phyloP scores from a whole-genome alignment of 2,329 filamentous ascomycete species.

The Diatrype stigma region DNA sequence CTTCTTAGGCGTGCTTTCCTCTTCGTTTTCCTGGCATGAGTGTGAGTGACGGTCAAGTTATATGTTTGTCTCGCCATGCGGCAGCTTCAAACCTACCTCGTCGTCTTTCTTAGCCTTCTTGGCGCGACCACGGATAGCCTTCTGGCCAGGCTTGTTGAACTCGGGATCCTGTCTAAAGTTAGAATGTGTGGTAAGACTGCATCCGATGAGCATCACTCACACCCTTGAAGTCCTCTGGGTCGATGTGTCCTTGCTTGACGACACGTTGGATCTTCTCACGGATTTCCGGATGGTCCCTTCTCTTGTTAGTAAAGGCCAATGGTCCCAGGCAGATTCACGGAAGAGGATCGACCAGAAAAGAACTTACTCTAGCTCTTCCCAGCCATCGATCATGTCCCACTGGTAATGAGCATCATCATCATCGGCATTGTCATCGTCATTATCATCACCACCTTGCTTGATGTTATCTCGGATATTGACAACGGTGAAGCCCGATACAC shows the following conservation, averaged over 20 bases:
- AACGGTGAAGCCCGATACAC: conserved; percentile 74
- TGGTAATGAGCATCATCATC: conserved; percentile 44
- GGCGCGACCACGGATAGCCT: conserved; percentile 53
- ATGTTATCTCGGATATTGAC: conserved; percentile 58
- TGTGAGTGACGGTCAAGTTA: conserved; percentile 2
- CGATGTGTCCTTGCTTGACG: conserved; percentile 73
- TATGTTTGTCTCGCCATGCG: conserved; percentile 1
- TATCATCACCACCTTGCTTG: conserved; percentile 36
- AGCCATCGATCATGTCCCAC: conserved; percentile 71
- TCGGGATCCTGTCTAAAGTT: conserved; percentile 58
- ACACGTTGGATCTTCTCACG: conserved; percentile 72
- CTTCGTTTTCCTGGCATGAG: conserved; percentile 13
- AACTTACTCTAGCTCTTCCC: conserved; percentile 62
- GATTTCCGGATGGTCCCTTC: conserved; percentile 49
- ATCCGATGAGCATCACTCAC: conserved; percentile 47
- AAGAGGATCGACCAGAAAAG: conserved; percentile 3
- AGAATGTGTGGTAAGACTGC: not conserved
- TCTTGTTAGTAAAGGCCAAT: conserved; percentile 9
- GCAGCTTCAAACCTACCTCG: conserved; percentile 20
- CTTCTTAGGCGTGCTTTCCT: conserved; percentile 27
- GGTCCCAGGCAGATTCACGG: not conserved
- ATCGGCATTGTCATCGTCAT: conserved; percentile 28
- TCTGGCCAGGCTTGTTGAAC: conserved; percentile 64
- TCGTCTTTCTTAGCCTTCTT: conserved; percentile 32
- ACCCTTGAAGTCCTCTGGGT: conserved; percentile 82